A percentile compares a stretch with the other conserved stretches of the same genome.
Conservation (phyloP, 148 eudicot species). For the Vaccinium macrocarpon region DNA sequence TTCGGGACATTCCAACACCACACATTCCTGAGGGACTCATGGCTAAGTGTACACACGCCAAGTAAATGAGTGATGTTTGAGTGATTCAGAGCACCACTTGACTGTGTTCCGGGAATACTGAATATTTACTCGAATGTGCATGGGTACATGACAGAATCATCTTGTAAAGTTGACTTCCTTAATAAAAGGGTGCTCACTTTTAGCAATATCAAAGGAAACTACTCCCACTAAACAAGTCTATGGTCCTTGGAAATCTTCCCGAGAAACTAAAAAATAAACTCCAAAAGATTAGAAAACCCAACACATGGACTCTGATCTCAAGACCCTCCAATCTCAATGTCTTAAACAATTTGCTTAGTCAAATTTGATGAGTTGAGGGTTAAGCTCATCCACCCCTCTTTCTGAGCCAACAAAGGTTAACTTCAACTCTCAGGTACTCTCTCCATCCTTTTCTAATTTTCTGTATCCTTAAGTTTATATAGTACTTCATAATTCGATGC, state of each 20-base stretch:
- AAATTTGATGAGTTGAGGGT: neutral
- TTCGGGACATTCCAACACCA: no score
- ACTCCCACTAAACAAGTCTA: slow-evolving; percentile 12
- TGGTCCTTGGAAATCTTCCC: slow-evolving; percentile 19
- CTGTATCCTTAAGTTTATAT: neutral
- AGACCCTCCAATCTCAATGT: slow-evolving; percentile 22
- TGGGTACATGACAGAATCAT: neutral
- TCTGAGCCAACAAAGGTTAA: neutral
- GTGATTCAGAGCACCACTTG: no score
- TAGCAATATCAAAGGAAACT: neutral
- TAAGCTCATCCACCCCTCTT: slow-evolving; percentile 11
- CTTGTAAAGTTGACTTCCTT: slow-evolving; percentile 10
- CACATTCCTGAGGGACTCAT: no score
- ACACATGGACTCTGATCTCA: slow-evolving; percentile 35
- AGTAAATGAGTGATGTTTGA: no score
- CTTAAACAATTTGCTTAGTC: neutral
- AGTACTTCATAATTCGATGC: neutral
- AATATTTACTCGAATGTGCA: no score
- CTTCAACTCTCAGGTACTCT: slow-evolving; percentile 4
- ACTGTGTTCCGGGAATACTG: no score
- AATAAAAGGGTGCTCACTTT: neutral
- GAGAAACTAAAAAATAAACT: slow-evolving; percentile 11
- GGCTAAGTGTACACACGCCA: no score
- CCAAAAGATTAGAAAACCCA: neutral
- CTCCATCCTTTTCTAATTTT: neutral